Conservation (phyloP, 805 yeast genomes). For the Candida ortonii region DNA sequence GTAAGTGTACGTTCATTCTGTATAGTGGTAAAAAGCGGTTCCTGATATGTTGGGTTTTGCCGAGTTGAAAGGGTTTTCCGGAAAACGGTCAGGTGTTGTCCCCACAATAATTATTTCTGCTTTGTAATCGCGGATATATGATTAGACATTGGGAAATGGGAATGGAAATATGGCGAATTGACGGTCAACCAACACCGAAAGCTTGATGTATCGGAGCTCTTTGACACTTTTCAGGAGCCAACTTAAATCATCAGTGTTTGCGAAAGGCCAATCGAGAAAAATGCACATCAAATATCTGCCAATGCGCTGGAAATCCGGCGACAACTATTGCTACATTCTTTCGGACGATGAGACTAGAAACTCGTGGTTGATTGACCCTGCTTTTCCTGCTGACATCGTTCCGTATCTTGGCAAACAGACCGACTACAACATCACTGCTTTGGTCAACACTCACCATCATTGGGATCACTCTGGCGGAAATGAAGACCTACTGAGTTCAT, state of each 20-base stretch:
- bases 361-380: conserved; percentile 91
- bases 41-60: no score
- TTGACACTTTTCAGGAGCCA: no score
- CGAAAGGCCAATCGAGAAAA: conserved; percentile 32
- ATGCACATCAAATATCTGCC: conserved; percentile 85
- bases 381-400: conserved; percentile 71
- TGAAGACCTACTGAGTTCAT: conserved; percentile 29
- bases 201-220: no score
- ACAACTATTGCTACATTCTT: conserved; percentile 82
- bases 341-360: conserved; percentile 62
- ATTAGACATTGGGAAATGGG: no score
- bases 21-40: no score
- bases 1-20: no score
- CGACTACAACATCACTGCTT: conserved; percentile 57
- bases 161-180: no score
- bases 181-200: no score
- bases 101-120: no score
- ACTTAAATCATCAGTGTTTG: neutral
- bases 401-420: conserved; percentile 36
- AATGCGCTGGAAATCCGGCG: conserved; percentile 94
- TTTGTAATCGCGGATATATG: no score
- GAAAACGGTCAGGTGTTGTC: no score
- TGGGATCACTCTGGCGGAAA: conserved; percentile 94
- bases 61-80: no score
- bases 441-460: conserved; percentile 96